phyloP scores from a whole-genome alignment of 257 asterid species.

The Salvia splendens region DNA sequence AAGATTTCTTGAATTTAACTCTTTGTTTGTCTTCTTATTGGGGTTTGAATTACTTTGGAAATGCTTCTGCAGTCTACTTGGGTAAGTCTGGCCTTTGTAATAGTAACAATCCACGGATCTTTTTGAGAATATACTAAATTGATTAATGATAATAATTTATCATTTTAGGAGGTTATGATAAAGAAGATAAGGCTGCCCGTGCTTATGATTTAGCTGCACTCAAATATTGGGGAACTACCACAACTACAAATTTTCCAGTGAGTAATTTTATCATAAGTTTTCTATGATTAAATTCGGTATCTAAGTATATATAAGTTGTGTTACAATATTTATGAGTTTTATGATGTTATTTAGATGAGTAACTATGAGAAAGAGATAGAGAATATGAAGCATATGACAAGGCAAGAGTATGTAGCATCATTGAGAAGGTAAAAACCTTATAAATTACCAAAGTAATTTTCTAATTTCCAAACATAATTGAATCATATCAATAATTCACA shows the following conservation, averaged over 20 bases:
- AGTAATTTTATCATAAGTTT: constrained; percentile 19
- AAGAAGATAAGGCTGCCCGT: constrained; percentile 93
- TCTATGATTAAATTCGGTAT: not conserved
- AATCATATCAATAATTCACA: no score
- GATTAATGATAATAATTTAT: not conserved
- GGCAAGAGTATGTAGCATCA: constrained; percentile 89
- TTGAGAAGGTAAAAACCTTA: constrained; percentile 51
- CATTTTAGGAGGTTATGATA: constrained; percentile 81
- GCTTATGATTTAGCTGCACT: constrained; percentile 85
- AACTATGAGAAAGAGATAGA: constrained; percentile 85
- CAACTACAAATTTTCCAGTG: constrained; percentile 90
- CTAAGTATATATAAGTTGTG: not conserved
- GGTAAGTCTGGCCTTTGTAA: constrained; percentile 47
- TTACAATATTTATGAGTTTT: not conserved
- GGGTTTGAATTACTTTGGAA: constrained; percentile 23
- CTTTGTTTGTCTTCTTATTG: constrained; percentile 22
- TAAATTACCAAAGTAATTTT: no score
- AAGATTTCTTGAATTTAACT: constrained; percentile 38
- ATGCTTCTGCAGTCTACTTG: constrained; percentile 68
- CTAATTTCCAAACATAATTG: no score
- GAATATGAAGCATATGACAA: constrained; percentile 90
- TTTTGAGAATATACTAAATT: not conserved
- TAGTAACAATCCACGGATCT: not conserved
- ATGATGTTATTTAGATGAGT: constrained; percentile 49
- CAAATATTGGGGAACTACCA: constrained; percentile 95